Evolutionary conservation across 148 eudicot species (phyloP).

Genomic region (Arctostaphylos glauca): DNA sequence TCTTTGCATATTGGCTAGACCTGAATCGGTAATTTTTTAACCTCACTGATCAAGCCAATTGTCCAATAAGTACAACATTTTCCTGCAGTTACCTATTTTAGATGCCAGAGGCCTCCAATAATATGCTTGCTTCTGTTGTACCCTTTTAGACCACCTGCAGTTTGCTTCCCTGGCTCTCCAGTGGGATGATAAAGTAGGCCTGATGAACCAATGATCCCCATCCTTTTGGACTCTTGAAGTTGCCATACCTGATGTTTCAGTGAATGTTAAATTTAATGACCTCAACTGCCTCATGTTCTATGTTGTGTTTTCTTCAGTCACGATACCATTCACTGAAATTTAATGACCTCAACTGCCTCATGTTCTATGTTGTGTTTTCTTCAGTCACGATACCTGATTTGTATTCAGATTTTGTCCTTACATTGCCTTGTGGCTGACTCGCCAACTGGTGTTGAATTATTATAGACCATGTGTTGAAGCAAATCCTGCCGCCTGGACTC

Average conservation of each 20-base stretch:
- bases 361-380: background rate
- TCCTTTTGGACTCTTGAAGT: background rate
- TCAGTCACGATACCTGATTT: background rate
- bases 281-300: background rate
- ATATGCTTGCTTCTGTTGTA: background rate
- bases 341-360: background rate
- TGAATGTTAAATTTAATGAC: background rate
- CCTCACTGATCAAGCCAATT: background rate
- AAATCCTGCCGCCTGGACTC: conserved; percentile 83
- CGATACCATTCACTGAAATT: too few relatives aligned
- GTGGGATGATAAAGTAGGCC: background rate
- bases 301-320: background rate
- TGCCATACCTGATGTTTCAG: background rate
- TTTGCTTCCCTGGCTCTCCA: background rate
- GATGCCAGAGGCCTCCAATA: background rate
- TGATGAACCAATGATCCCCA: background rate
- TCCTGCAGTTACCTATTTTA: background rate
- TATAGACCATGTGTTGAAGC: conserved; percentile 88
- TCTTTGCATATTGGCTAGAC: background rate
- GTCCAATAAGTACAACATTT: background rate
- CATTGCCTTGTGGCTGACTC: conserved; percentile 7
- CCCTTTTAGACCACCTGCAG: background rate
- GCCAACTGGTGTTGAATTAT: conserved; percentile 19
- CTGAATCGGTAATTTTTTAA: background rate
- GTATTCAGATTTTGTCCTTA: background rate